Evolutionary conservation across 805 yeast species (phyloP).

Genomic region (Lipomyces sp.): DNA sequence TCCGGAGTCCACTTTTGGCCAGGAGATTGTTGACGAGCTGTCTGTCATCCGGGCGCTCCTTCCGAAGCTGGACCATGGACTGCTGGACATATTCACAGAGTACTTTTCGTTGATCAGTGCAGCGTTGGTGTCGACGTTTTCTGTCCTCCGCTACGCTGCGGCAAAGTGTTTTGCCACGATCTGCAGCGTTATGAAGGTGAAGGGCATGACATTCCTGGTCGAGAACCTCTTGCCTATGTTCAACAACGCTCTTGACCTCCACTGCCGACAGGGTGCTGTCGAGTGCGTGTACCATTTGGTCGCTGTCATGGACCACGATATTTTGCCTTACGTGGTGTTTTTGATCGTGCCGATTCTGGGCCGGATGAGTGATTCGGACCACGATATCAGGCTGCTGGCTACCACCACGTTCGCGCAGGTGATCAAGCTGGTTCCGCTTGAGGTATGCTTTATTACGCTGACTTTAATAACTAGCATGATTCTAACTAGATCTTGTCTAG

Average conservation of each 20-base stretch:
- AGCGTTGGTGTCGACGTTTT: conserved; percentile 62
- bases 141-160: conserved; percentile 85
- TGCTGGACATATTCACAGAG: conserved; percentile 50
- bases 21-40: conserved; percentile 76
- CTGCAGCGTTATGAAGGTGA: conserved; percentile 63
- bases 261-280: conserved; percentile 86
- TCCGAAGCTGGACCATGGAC: conserved; percentile 52
- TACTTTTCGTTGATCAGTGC: conserved; percentile 52
- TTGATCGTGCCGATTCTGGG: conserved; percentile 95
- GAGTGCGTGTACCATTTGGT: conserved; percentile 88
- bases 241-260: conserved; percentile 65
- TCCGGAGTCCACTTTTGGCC: conserved; percentile 56
- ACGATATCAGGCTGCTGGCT: conserved; percentile 82
- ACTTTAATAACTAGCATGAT: too few species aligned
- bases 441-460: conserved; percentile 43
- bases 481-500: neutral
- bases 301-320: conserved; percentile 77
- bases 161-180: conserved; percentile 84
- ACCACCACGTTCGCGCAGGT: conserved; percentile 96
- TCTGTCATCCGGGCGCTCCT: conserved; percentile 75
- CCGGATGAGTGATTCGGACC: conserved; percentile 93
- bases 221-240: conserved; percentile 73
- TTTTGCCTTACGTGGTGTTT: conserved; percentile 91
- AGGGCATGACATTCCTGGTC: conserved; percentile 76
- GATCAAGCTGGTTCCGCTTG: conserved; percentile 91